Evolutionary conservation across 345 rosid species (phyloP), one percentile per base, ranked within the genome.

Genomic region (Eucalyptus pumila): DNA sequence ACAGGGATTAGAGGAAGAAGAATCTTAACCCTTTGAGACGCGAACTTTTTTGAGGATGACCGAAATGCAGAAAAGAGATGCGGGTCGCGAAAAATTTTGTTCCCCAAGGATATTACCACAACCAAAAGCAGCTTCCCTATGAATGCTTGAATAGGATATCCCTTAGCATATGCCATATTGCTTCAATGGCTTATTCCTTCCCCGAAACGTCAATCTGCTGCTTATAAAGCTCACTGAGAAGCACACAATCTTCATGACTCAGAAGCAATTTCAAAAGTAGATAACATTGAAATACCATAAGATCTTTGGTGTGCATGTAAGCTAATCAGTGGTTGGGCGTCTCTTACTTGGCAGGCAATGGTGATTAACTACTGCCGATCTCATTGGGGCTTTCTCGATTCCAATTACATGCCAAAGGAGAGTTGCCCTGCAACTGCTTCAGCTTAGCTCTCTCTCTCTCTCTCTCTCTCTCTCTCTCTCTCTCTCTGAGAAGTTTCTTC

Each of bases 351-450:
- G 94, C 94, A 91, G 47, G 89, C 67, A 67, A 89, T 87, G 60
- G 80, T 21, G 88, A 85, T 72, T 34, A 47, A 56, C 6, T 87
- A 15, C 52, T 56, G 42, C 12, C 62, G 24, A 48, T 11, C 37
- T 26, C 27, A 24, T 32, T 40, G n/a, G 23, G 14, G 21, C 27
- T 2, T 47, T 44, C 32, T 50, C 50, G n/a, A 85, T 81, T 88
- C 87, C 52, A 69, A 44, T 85, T 19, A 54, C 90, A 89, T 94
- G 95, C 94, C 95, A 94, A 94, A 92, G 93, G 93, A 93, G 92
- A 93, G 94, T 90, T 93, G 92, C 92, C 94, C 93, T 91, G 37
- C 89, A 87, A 90, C 89, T 93, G 89, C 81, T 72, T 76, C 85
- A 76, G 47, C 85, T 76, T 76, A 40, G 83, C 85, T 21, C 47